Evolutionary conservation across 2,329 filamentous ascomycete species (phyloP).

Genomic region (Phyllosticta capitalensis): DNA sequence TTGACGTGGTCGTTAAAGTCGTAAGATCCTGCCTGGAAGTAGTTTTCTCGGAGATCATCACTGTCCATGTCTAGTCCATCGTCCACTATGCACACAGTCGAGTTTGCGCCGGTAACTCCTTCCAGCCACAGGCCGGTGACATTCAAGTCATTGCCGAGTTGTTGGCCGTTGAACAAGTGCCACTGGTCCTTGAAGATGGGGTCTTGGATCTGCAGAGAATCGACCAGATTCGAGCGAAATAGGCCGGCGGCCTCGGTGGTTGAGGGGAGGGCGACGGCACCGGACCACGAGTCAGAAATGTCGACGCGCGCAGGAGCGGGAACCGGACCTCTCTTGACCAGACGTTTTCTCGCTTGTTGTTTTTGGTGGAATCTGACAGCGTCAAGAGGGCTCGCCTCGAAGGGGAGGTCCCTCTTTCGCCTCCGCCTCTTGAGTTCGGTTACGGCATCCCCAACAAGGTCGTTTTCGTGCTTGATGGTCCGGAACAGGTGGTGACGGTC

Average conservation of each 20-base stretch:
- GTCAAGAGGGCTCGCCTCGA: conserved; percentile 53
- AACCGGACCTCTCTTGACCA: conserved; percentile 45
- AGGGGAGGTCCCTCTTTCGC: conserved; percentile 47
- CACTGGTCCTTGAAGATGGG: conserved; percentile 92
- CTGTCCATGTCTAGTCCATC: conserved; percentile 96
- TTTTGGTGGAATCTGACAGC: conserved; percentile 72
- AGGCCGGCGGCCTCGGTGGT: conserved; percentile 12
- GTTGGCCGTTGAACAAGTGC: conserved; percentile 80
- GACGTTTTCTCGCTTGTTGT: conserved; percentile 52
- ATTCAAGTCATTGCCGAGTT: conserved; percentile 85
- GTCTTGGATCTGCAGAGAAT: conserved; percentile 65
- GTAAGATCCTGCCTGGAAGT: conserved; percentile 84
- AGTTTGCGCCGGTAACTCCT: conserved; percentile 80
- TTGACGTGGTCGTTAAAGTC: conserved; percentile 85
- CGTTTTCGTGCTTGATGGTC: conserved; percentile 49
- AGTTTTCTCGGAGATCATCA: conserved; percentile 83
- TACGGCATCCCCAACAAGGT: conserved; percentile 42
- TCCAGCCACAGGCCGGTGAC: conserved; percentile 90
- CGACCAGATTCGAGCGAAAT: conserved; percentile 49
- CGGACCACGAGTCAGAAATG: background rate
- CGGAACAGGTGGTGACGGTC: conserved; percentile 79
- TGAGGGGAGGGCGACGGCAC: background rate
- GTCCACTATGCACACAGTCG: conserved; percentile 88
- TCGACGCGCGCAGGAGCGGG: background rate
- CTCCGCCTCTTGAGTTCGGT: conserved; percentile 47